Base-by-base conservation (phyloP, 2,329 filamentous ascomycete genomes). In the Penicillium sp. region DNA sequence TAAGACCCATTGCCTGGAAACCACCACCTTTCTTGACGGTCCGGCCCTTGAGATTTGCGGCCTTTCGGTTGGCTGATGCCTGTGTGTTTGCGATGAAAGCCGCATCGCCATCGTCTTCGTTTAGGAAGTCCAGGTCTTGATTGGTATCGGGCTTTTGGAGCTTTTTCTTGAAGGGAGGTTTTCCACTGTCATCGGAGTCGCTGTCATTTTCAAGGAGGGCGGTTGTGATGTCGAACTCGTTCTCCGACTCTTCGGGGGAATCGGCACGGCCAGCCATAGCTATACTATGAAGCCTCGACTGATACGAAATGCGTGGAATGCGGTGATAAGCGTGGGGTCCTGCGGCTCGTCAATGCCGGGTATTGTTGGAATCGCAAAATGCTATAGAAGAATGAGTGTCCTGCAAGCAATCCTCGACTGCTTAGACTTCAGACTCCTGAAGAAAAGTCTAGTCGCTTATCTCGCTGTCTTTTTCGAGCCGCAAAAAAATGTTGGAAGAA, bases 11-110 rank as follows among this genome's bases (percentile, higher is more conserved):
- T 39, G 88, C 86, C 70, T 99, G 93, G 67, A 99, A 99, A 44
- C 92, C 93, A 63, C 93, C 93, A 31, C 91, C 88, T 72, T 97
- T 99, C 76, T 96, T 96, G 28, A 89, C 88, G 2, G 85, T 86
- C 55, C 87, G 87, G 16, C 89, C 88, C 69, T 92, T 93, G 7
- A 93, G 61, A 65, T 91, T 93, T 9, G 86, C 80, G 1, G 82
- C 77, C 66, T 96, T 97, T 54, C 92, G 79, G 66, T 96, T 96
- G 4, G 88, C 89, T 13, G 89, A 89, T 3, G 88, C 86, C 68
- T 95, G 90, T 62, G 87, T 82, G 31, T 88, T 81, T 9, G 91
- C 89, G 70, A 99, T 99, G 64, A 96, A 97, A 0, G 87, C 87
- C 65, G 87, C 91, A 65, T 99, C 77, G 34, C 76, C 75, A 13